These are phyloP conservation scores for Dysphania ambrosioides DNA, from an alignment of 148 eudicot genomes.

Conservation along the genomic window DNA sequence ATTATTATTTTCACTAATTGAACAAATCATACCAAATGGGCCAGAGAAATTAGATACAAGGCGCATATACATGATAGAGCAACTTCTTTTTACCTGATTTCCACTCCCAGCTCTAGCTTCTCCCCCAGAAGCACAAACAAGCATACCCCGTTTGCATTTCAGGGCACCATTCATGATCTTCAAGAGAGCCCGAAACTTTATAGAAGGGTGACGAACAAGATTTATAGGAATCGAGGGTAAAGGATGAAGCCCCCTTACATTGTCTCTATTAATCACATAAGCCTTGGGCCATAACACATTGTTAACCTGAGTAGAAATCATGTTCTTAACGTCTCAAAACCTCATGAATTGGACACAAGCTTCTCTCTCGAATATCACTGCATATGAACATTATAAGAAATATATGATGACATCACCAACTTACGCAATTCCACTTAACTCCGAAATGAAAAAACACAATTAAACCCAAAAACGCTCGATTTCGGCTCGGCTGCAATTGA, in stretches of 20 bases:
- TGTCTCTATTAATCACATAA: conserved; percentile 11
- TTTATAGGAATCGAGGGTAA: conserved; percentile 15
- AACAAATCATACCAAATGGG: background rate
- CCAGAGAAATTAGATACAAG: background rate
- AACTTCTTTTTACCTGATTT: conserved; percentile 35
- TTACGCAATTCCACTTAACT: background rate
- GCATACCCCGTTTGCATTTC: conserved; percentile 25
- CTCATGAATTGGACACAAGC: conserved; percentile 8
- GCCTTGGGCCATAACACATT: conserved; percentile 32
- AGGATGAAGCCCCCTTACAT: conserved; percentile 14
- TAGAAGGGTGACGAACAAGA: conserved; percentile 10
- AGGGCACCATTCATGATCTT: conserved; percentile 20
- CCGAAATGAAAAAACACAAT: background rate
- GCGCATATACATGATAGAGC: background rate
- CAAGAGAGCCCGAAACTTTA: conserved; percentile 10
- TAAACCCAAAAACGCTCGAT: background rate
- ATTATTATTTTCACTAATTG: background rate
- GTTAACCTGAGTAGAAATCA: conserved; percentile 47
- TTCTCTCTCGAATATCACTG: conserved; percentile 5
- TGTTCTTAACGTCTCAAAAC: conserved; percentile 23
- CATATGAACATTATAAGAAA: conserved; percentile 4
- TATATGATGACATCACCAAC: background rate
- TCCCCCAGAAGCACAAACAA: conserved; percentile 45
- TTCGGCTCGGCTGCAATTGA: no score
- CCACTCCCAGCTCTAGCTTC: conserved; percentile 37